phyloP scores from a whole-genome alignment of 352 stramenopile species.

The Pythium guiyangense region DNA sequence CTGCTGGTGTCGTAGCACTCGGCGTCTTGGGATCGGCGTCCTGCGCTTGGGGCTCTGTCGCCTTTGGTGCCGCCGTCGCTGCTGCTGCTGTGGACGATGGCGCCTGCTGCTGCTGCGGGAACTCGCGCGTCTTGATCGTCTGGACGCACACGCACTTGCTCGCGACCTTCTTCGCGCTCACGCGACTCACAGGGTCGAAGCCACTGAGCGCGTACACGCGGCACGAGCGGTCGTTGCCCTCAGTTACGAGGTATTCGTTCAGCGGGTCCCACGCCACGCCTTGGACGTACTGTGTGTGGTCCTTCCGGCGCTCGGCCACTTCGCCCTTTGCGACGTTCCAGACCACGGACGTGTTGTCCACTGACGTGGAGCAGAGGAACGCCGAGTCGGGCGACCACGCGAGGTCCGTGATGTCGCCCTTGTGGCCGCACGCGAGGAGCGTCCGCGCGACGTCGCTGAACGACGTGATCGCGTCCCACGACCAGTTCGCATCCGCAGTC shows the following conservation, averaged over 20 bases:
- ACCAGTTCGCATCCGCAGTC: slow-evolving; percentile 54
- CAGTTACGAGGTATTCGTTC: slow-evolving; percentile 91
- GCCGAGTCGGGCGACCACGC: slow-evolving; percentile 90
- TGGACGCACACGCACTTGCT: slow-evolving; percentile 75
- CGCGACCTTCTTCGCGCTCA: slow-evolving; percentile 56
- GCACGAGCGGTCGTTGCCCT: slow-evolving; percentile 93
- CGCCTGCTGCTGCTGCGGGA: slow-evolving; percentile 18
- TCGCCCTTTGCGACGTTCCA: slow-evolving; percentile 81
- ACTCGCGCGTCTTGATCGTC: slow-evolving; percentile 76
- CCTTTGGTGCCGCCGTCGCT: slow-evolving; percentile 6
- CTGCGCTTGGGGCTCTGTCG: not conserved
- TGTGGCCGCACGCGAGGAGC: slow-evolving; percentile 76
- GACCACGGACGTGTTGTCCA: slow-evolving; percentile 91
- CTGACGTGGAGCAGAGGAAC: slow-evolving; percentile 88
- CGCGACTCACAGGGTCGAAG: slow-evolving; percentile 40
- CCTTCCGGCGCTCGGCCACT: slow-evolving; percentile 80
- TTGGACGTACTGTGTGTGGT: slow-evolving; percentile 96
- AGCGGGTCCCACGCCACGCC: slow-evolving; percentile 95
- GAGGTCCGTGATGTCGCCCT: slow-evolving; percentile 90
- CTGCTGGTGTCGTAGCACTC: not conserved
- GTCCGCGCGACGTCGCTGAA: slow-evolving; percentile 76
- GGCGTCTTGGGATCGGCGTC: slow-evolving; percentile 11
- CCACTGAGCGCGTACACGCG: slow-evolving; percentile 87
- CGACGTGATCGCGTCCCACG: slow-evolving; percentile 72
- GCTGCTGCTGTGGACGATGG: not conserved